A percentile compares a stretch with the other conserved stretches of the same genome.
phyloP scores from a whole-genome alignment of 331 rosid genomes.

The Pyrus hybrid region DNA sequence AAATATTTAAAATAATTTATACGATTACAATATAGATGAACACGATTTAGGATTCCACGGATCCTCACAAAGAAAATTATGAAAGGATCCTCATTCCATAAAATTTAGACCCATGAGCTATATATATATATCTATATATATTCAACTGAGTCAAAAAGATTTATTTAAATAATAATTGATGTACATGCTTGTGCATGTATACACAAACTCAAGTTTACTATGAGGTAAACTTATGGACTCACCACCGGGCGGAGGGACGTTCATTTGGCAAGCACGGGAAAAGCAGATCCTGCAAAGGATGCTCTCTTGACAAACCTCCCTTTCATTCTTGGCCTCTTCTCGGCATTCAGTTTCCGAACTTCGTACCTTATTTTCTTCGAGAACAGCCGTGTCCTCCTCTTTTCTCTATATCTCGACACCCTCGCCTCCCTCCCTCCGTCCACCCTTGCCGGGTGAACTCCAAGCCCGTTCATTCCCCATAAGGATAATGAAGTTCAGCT shows the following conservation, averaged over 20 bases:
- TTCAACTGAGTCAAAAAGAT: background rate
- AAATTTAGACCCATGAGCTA: background rate
- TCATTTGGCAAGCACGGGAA: slow-evolving; percentile 36
- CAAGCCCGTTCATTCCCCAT: slow-evolving; percentile 40
- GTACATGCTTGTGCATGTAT: background rate
- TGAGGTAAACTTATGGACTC: background rate
- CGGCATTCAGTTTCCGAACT: slow-evolving; percentile 94
- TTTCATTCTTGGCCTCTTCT: slow-evolving; percentile 98
- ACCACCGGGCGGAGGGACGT: background rate
- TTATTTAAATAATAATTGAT: background rate
- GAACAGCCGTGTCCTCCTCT: slow-evolving; percentile 78
- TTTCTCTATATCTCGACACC: slow-evolving; percentile 92
- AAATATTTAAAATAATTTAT: too few species aligned
- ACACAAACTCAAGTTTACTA: background rate
- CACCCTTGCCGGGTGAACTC: slow-evolving; percentile 27
- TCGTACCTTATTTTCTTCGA: slow-evolving; percentile 97
- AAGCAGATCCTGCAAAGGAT: slow-evolving; percentile 45
- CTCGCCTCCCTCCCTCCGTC: slow-evolving; percentile 89
- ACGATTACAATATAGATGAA: too few species aligned
- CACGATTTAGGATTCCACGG: too few species aligned
- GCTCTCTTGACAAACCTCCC: slow-evolving; percentile 94
- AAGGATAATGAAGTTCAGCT: slow-evolving; percentile 20
- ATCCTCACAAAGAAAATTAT: too few species aligned
- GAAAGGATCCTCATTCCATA: too few species aligned
- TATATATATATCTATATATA: too few species aligned